phyloP scores from a whole-genome alignment of 805 yeast genomes.

The Wickerhamiella sergipiensis region DNA sequence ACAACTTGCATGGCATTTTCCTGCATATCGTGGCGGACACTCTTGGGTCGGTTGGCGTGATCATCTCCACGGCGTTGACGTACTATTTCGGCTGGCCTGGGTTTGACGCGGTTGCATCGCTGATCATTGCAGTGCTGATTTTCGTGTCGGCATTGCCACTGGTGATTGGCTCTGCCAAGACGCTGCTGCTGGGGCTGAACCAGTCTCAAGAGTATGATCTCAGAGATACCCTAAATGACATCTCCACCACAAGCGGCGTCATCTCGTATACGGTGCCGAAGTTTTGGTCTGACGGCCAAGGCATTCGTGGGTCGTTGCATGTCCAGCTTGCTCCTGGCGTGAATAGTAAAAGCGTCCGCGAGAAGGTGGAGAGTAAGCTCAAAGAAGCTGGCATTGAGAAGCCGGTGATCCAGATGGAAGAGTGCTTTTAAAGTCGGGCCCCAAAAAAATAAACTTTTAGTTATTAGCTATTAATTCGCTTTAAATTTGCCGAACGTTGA shows the following conservation, averaged over 20 bases:
- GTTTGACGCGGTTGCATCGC: slow-evolving; percentile 86
- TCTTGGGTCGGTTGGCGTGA: slow-evolving; percentile 92
- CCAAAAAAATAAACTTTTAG: too few species aligned
- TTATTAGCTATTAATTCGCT: too few species aligned
- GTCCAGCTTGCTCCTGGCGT: slow-evolving; percentile 59
- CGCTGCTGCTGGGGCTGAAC: slow-evolving; percentile 50
- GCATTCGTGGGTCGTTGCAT: slow-evolving; percentile 67
- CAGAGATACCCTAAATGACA: slow-evolving; percentile 51
- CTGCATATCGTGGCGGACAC: slow-evolving; percentile 92
- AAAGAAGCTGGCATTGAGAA: slow-evolving; percentile 35
- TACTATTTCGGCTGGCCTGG: slow-evolving; percentile 59
- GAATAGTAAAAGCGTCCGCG: slow-evolving; percentile 44
- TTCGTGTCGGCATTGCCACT: slow-evolving; percentile 74
- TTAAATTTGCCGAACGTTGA: too few species aligned
- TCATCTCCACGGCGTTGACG: slow-evolving; percentile 72
- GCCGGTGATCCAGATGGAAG: slow-evolving; percentile 56
- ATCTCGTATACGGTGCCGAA: slow-evolving; percentile 78
- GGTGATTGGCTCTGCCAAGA: slow-evolving; percentile 63
- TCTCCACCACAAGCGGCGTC: slow-evolving; percentile 62
- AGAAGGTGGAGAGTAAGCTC: slow-evolving; percentile 45
- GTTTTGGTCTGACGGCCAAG: slow-evolving; percentile 61
- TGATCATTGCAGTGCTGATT: slow-evolving; percentile 71
- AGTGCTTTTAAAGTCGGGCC: slow-evolving; percentile 30
- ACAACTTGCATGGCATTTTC: slow-evolving; percentile 87
- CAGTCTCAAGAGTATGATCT: slow-evolving; percentile 47